These are phyloP conservation scores for Colletotrichum lini DNA, from an alignment of 2,329 filamentous ascomycete species.

Conservation along the genomic window DNA sequence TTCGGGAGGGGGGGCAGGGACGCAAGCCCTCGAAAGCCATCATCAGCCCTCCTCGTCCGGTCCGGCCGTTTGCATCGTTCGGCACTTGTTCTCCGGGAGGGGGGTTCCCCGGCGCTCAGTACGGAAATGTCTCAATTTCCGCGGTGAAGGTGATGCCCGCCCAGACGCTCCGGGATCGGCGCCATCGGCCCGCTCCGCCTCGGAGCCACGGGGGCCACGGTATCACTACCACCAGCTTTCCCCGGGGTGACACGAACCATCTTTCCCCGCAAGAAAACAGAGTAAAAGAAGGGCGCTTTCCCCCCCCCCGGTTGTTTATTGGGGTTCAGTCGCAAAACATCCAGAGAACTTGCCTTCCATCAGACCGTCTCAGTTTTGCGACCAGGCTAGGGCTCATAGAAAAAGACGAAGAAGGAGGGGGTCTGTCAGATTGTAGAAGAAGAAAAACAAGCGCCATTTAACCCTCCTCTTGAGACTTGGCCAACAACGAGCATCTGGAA, in stretches of 20 bases:
- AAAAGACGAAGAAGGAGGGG: too few species aligned
- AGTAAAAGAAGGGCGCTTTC: not conserved
- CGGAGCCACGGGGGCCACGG: slow-evolving; percentile 8
- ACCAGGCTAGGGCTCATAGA: too few species aligned
- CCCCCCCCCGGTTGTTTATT: too few species aligned
- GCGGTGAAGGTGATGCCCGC: not conserved
- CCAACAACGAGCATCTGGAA: too few species aligned
- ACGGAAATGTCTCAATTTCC: not conserved
- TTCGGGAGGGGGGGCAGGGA: too few species aligned
- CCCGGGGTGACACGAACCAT: not conserved
- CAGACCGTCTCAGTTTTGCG: too few species aligned
- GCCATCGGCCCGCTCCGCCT: slow-evolving; percentile 24
- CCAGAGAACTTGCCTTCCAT: too few species aligned
- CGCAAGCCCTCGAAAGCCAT: not conserved
- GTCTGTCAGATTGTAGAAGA: too few species aligned
- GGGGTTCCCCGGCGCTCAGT: too few species aligned
- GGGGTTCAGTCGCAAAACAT: too few species aligned
- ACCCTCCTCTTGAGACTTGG: too few species aligned
- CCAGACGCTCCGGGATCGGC: slow-evolving; percentile 34
- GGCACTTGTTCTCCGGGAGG: not conserved
- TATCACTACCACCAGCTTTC: not conserved
- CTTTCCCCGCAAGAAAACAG: not conserved
- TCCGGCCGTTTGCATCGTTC: not conserved
- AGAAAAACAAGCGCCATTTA: too few species aligned
- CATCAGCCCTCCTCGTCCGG: not conserved